Base-by-base conservation (phyloP, 1,284 basidiomycete species). In the Cerioporus squamosus region DNA sequence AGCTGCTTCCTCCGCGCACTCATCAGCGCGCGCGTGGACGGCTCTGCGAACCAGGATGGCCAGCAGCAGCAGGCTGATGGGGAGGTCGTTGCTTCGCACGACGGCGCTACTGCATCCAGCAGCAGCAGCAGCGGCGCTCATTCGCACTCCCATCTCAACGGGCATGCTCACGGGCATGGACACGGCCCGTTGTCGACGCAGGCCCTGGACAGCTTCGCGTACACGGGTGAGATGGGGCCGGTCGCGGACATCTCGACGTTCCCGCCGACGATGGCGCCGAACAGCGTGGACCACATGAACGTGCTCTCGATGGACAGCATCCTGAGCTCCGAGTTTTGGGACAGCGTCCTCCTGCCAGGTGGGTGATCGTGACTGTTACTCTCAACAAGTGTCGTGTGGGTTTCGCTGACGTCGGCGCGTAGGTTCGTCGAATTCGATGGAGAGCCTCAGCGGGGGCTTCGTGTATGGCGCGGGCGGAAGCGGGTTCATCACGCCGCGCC, bases 1-100 rank as follows among this genome's bases (percentile, higher is more conserved):
- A 88, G 90, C 66, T 81, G 85, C 15, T 95, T 97, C 79, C 81
- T 97, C 23, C 87, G 90, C 6, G 92, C 92, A 12, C 84, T 94
- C 23, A 82, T 90, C 57, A 81, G 84, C 6, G 85, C 84, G 20
- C 85, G 86, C 63, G 76, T 80, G 23, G 83, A 87, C 45, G 38
- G 33, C 31, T n/a, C 52, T 17, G 43, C 46, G 38, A 36, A 14
- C 33, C 33, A 36, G 12, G 52, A 52, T 12, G 44, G 22, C 10
- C 47, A 52, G 22, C 54, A 23, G 40, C 44, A 47, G 52, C 46
- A 29, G 26, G 29, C 44, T 18, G 55, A 52, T 40, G 57, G 40
- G 39, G 53, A 61, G 29, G 43, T 12, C 23, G 44, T 53, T 12
- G 14, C 33, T 2, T 5, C 43, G 31, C 57, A 57, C 22, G 61